phyloP scores from a whole-genome alignment of 2,329 filamentous ascomycete genomes.

The Cercospora nicotianae region DNA sequence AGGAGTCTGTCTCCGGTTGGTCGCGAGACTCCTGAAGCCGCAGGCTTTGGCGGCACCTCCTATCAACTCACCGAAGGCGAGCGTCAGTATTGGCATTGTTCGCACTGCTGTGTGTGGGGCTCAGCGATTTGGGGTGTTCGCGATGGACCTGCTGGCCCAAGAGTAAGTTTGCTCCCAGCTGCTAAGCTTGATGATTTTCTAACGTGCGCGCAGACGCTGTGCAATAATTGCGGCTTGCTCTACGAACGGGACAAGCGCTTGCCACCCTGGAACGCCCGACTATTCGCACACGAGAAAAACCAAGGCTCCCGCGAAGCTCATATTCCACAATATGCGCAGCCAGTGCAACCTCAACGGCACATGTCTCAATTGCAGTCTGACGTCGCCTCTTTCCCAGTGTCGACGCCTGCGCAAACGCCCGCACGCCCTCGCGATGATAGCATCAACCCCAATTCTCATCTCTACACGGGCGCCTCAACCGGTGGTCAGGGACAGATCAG shows the following conservation, averaged over 20 bases:
- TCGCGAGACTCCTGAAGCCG: constrained; percentile 77
- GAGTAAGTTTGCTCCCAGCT: constrained; percentile 38
- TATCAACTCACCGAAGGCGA: constrained; percentile 70
- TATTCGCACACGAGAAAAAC: constrained; percentile 57
- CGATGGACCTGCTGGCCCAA: constrained; percentile 81
- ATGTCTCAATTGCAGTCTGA: constrained; percentile 36
- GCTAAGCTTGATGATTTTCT: constrained; percentile 38
- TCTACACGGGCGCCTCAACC: constrained; percentile 38
- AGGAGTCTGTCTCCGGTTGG: constrained; percentile 79
- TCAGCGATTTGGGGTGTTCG: constrained; percentile 91
- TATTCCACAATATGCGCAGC: constrained; percentile 23
- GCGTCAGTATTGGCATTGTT: constrained; percentile 80
- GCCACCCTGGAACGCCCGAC: constrained; percentile 71
- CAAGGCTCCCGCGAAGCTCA: constrained; percentile 38
- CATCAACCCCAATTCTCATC: constrained; percentile 35
- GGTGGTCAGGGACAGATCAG: constrained; percentile 39
- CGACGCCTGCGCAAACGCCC: constrained; percentile 23
- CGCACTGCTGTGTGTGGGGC: constrained; percentile 84
- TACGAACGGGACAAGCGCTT: constrained; percentile 85
- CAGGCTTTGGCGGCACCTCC: constrained; percentile 64
- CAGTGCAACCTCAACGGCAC: constrained; percentile 25
- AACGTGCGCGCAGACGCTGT: constrained; percentile 64
- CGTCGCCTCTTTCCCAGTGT: constrained; percentile 32
- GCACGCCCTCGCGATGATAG: constrained; percentile 16
- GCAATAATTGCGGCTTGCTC: constrained; percentile 86